Base-by-base conservation (phyloP, 768 basidiomycete genomes). In the Pulveroboletus sp. region DNA sequence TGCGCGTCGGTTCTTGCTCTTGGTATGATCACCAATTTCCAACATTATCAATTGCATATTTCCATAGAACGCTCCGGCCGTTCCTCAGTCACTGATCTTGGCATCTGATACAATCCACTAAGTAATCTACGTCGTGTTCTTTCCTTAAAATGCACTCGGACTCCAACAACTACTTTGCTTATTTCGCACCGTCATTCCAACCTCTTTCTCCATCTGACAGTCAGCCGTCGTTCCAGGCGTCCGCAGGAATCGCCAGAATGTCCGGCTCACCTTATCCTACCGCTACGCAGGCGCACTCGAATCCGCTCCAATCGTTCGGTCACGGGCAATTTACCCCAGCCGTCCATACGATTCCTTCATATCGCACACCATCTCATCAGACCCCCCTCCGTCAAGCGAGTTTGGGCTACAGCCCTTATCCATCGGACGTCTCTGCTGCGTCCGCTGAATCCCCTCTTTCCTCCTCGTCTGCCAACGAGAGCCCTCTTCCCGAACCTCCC, bases 371-470 rank as follows among this genome's bases (percentile, higher is more conserved):
- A 19, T 49, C 66, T 7, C 62, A 53, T 17, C 43, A 43, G 6
- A 45, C 55, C 2, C 49, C 60, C 30, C 50, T 53, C 44, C 57
- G 17, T 32, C 64, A 53, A 2, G 3, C 56, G 0, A 54, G 45
- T 38, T 19, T 67, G 12, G 57, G 55, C 29, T 65, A 67, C 45
- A 73, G 68, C 47, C 69, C 73, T 24, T 68, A 72, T 47, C 66
- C 70, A 44, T 67, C 74, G 0, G 62, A 66, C 50, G 63, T 62
- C 51, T 72, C 73, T 17, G 63, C 62, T 1, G 58, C 71, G 4
- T 67, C 67, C 14, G 54, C 66, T 1, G 65, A 68, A 41, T 74
- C 75, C 4, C 73, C 74, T 24, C 64, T 70, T 47, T 74, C 75
- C 7, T 70, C 71, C 6, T 65, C 65, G 12, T 73, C 73, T 4